phyloP scores from a whole-genome alignment of 164 flowering plant genomes.

The Warburgia ugandensis region DNA sequence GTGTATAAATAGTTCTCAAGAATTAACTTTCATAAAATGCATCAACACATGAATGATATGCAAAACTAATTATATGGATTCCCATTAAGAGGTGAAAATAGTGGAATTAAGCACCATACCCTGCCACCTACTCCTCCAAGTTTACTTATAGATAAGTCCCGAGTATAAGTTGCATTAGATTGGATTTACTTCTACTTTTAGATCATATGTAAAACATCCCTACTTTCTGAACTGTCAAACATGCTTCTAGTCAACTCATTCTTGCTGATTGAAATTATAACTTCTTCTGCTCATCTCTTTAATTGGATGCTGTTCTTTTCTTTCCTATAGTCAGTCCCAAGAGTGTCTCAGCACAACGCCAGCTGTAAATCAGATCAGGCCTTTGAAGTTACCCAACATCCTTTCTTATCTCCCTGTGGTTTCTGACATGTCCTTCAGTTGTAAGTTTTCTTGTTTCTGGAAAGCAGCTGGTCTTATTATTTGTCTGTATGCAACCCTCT shows the following conservation, averaged over 20 bases:
- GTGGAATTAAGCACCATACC: constrained; percentile 5
- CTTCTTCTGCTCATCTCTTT: too few species aligned
- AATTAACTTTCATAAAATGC: too few species aligned
- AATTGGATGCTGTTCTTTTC: neutral
- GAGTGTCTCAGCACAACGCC: constrained; percentile 10
- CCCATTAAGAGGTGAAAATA: too few species aligned
- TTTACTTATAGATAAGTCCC: constrained; percentile 8
- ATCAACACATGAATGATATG: too few species aligned
- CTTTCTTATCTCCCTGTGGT: neutral
- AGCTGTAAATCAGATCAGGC: neutral
- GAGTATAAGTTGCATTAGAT: neutral
- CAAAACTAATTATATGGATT: too few species aligned
- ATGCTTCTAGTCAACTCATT: too few species aligned
- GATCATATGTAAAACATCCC: too few species aligned
- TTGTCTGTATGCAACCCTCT: neutral
- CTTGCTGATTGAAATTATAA: too few species aligned
- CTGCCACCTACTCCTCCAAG: constrained; percentile 27
- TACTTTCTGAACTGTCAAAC: too few species aligned
- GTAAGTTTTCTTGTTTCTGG: constrained; percentile 4
- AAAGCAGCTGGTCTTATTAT: neutral
- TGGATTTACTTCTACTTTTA: neutral
- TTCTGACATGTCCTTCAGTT: neutral
- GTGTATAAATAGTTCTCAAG: too few species aligned
- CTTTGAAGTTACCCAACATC: constrained; percentile 1
- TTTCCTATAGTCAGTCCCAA: constrained; percentile 2